A percentile compares a stretch with the other conserved stretches of the same genome.
Conservation (phyloP, 768 basidiomycete genomes). For the Suillus luteus region DNA sequence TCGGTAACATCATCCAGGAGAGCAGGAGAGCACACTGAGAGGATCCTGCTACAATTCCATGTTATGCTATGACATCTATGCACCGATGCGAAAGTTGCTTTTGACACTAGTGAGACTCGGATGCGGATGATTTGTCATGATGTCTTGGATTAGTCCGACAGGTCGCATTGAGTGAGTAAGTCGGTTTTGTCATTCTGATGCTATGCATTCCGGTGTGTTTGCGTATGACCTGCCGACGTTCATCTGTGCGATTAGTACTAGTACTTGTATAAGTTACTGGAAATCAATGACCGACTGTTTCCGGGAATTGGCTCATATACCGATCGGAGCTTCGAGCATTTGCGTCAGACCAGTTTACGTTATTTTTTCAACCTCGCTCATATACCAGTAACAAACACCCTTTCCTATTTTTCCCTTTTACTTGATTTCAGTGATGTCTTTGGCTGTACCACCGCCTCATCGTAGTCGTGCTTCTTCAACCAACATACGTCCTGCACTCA, state of each 20-base stretch:
- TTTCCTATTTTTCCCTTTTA: conserved; percentile 3
- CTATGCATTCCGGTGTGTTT: neutral
- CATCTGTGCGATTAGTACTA: neutral
- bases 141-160: neutral
- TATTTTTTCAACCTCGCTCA: neutral
- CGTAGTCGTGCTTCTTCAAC: conserved; percentile 64
- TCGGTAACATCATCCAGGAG: conserved; percentile 89
- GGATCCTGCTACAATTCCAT: conserved; percentile 10
- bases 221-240: neutral
- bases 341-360: conserved; percentile 3
- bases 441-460: conserved; percentile 43
- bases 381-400: neutral
- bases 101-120: neutral
- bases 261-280: neutral
- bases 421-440: conserved; percentile 30
- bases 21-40: conserved; percentile 72
- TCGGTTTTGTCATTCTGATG: neutral
- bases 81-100: neutral
- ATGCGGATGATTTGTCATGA: neutral
- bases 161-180: neutral
- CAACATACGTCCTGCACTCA: conserved; percentile 52
- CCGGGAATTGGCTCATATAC: conserved; percentile 6
- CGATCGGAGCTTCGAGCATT: neutral
- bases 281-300: neutral
- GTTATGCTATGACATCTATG: conserved; percentile 17